Evolutionary conservation across 306 rosid species (phyloP), one percentile per base, ranked within the genome.

Genomic region (Rosa chinensis): DNA sequence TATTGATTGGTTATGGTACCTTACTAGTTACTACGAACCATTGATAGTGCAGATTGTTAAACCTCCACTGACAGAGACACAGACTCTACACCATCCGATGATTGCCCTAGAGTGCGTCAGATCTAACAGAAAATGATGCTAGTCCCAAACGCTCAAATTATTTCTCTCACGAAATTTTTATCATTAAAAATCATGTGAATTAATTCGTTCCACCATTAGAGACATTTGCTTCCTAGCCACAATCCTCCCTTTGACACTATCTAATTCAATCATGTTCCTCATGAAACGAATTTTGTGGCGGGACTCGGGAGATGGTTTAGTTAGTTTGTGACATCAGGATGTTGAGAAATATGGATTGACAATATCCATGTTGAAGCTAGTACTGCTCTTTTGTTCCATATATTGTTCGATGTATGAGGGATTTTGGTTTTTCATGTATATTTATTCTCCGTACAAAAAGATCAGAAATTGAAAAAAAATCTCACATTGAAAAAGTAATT

Each of bases 21-120:
- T 82, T 21, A 9, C 72, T 32, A 70, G n/a, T 82, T 21, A 9
- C 72, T 32, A 70, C 75, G 71, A 67, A 73, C 82, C 85, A 72
- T 9, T 53, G 79, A 76, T 73, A n/a, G 76, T 74, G 79, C 71
- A 76, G 64, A 5, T 44, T 25, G 40, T 69, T 16, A 37, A 80
- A 40, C 70, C 40, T 42, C 62, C 81, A 79, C 78, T 79, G 56
- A 23, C 70, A 14, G 11, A 70, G 28, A 42, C 21, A 42, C 11
- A 69, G 4, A 53, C 25, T 44, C 23, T 20, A 20, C 66, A 58
- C 50, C 74, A 77, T 55, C 77, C 25, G 25, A 40, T 35, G 59
- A 11, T 10, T 64, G 47, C 37, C 70, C 23, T 48, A 47, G 64
- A 47, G 16, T 48, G 66, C 12, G 5, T 53, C 35, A 50, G 1